Evolutionary conservation across 139 green algal genomes (phyloP).

Genomic region (Chlamydomonas applanata): DNA sequence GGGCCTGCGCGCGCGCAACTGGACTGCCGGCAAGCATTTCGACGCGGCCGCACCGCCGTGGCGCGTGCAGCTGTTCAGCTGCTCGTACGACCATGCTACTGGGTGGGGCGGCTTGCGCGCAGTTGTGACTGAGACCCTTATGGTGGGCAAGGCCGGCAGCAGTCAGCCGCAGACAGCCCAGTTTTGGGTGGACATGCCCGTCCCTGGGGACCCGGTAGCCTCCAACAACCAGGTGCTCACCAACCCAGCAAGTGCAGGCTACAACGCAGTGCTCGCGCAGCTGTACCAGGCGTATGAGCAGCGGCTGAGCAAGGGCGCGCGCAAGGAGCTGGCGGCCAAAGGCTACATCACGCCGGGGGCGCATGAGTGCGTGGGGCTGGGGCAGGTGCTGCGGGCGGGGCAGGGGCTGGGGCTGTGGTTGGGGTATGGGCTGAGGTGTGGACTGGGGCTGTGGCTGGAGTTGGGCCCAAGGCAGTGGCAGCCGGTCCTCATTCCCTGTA

Average conservation of each 20-base stretch:
- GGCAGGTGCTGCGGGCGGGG: not conserved
- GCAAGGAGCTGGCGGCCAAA: slow-evolving; percentile 17
- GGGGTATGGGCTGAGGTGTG: not conserved
- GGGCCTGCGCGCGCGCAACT: slow-evolving; percentile 77
- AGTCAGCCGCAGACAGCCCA: not conserved
- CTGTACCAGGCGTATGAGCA: slow-evolving; percentile 74
- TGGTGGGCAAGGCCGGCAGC: not conserved
- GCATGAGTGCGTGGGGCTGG: not conserved
- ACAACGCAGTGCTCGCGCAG: slow-evolving; percentile 59
- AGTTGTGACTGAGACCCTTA: not conserved
- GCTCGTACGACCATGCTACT: slow-evolving; percentile 31
- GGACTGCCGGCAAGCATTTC: slow-evolving; percentile 54
- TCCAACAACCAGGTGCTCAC: slow-evolving; percentile 4
- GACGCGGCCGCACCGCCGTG: slow-evolving; percentile 50
- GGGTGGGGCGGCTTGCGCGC: slow-evolving; percentile 1
- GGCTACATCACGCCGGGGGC: slow-evolving; percentile 14
- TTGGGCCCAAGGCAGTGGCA: not conserved
- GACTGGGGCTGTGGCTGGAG: not conserved
- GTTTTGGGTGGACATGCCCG: slow-evolving; percentile 47
- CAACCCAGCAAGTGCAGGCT: slow-evolving; percentile 3
- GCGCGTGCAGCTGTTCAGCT: slow-evolving; percentile 70
- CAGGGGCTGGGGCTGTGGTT: not conserved
- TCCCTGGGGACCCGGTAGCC: not conserved
- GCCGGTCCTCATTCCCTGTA: too few species aligned
- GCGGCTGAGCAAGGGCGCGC: slow-evolving; percentile 34